Percentiles rank a stretch among this genome's conserved stretches.
These are phyloP conservation scores for Crithidia fasciculata DNA, from an alignment of 208 protist genomes.

Conservation along the genomic window DNA sequence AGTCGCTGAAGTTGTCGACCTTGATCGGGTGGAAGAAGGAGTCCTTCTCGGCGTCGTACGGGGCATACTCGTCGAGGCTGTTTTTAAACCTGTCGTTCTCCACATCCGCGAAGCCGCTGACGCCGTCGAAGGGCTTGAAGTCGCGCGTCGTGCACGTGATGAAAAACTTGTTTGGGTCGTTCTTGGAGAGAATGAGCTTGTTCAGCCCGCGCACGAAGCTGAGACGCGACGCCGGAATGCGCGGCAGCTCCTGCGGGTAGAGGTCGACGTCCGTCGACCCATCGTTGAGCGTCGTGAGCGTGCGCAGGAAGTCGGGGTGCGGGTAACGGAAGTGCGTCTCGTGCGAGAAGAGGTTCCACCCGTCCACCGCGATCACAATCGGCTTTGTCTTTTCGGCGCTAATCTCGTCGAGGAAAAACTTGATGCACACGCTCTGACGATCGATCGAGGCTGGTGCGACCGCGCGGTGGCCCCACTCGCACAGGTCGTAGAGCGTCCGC, in stretches of 20 bases:
- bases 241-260: slow-evolving; percentile 88
- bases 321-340: slow-evolving; percentile 93
- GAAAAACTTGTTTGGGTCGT: slow-evolving; percentile 91
- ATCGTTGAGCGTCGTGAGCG: slow-evolving; percentile 79
- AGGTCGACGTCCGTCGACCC: slow-evolving; percentile 84
- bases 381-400: slow-evolving; percentile 81
- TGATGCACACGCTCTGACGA: slow-evolving; percentile 88
- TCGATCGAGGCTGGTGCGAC: slow-evolving; percentile 88
- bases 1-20: slow-evolving; percentile 91
- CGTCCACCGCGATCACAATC: slow-evolving; percentile 89
- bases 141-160: slow-evolving; percentile 90
- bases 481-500: slow-evolving; percentile 80
- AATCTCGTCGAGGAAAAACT: slow-evolving; percentile 92
- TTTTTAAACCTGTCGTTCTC: slow-evolving; percentile 81
- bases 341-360: slow-evolving; percentile 91
- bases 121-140: slow-evolving; percentile 90
- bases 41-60: slow-evolving; percentile 89
- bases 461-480: slow-evolving; percentile 81
- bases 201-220: slow-evolving; percentile 91
- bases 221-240: slow-evolving; percentile 87
- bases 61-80: slow-evolving; percentile 90
- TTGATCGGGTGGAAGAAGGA: slow-evolving; percentile 88
- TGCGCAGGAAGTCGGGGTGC: slow-evolving; percentile 90
- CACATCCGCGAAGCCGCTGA: slow-evolving; percentile 84
- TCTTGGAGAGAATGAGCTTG: slow-evolving; percentile 79